phyloP scores from a whole-genome alignment of 2,329 filamentous ascomycete genomes.

The Samsoniella hepiali region DNA sequence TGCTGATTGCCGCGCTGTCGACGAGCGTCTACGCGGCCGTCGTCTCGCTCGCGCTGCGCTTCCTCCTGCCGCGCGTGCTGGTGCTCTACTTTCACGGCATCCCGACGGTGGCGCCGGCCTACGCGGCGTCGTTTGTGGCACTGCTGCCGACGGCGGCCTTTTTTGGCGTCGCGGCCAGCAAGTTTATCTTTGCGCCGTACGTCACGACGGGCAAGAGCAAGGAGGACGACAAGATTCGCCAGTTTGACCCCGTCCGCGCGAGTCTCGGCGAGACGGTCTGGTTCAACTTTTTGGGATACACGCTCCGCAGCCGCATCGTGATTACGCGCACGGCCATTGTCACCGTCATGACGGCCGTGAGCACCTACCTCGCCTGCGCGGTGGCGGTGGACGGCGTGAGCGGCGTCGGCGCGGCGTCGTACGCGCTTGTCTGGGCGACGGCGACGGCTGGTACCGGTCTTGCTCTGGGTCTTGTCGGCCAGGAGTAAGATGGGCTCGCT shows the following conservation, averaged over 20 bases:
- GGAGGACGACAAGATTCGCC: slow-evolving; percentile 46
- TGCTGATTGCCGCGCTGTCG: slow-evolving; percentile 65
- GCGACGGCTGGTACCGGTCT: slow-evolving; percentile 59
- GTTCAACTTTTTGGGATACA: slow-evolving; percentile 71
- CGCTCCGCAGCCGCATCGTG: slow-evolving; percentile 58
- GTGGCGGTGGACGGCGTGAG: slow-evolving; percentile 70
- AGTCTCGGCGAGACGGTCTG: slow-evolving; percentile 66
- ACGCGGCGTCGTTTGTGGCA: slow-evolving; percentile 58
- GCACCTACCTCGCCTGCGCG: slow-evolving; percentile 62
- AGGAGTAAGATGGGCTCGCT: slow-evolving; percentile 32
- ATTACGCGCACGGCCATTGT: slow-evolving; percentile 62
- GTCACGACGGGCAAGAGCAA: slow-evolving; percentile 49
- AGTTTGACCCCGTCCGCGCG: slow-evolving; percentile 63
- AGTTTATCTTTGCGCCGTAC: slow-evolving; percentile 74
- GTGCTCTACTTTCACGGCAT: slow-evolving; percentile 72
- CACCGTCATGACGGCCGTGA: slow-evolving; percentile 53
- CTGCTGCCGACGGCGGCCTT: slow-evolving; percentile 57
- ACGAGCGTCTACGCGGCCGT: slow-evolving; percentile 72
- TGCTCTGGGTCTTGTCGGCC: slow-evolving; percentile 49
- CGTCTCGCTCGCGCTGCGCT: slow-evolving; percentile 65
- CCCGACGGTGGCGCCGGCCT: slow-evolving; percentile 63
- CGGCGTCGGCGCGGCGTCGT: slow-evolving; percentile 64
- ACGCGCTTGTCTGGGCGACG: slow-evolving; percentile 71
- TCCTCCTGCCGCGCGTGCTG: slow-evolving; percentile 69
- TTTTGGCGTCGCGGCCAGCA: slow-evolving; percentile 67